Evolutionary conservation across 805 yeast species (phyloP), one percentile per base, ranked within the genome.

Genomic region (Tetrapisispora fleetii): DNA sequence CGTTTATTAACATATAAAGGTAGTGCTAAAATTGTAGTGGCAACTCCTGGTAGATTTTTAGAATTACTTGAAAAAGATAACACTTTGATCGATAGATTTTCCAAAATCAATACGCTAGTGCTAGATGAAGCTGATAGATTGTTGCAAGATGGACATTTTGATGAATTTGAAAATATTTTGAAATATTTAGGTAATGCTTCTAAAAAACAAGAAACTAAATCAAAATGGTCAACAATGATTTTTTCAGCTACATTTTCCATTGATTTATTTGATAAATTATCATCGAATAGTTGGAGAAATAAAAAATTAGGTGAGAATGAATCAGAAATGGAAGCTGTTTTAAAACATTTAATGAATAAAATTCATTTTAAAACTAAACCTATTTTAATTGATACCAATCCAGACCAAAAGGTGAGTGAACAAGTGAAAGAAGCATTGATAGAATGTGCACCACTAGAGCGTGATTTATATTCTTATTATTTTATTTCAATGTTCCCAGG

Each of bases 81-180:
- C 37, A 59, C 59, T 1, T 45, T 74, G 44, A 62, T 75, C 14
- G 58, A 65, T 28, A 61, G 72, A 58, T 65, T 80, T 51, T 63
- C 72, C 18, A 59, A 68, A 24, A 62, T 77, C 19, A 75, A 78
- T 30, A 65, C 74, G 2, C 59, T 81, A 22, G 95, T 90, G 0
- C 71, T 91, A 32, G 99, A 93, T 72, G 99, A 93, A 66, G 99
- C 99, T 13, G 99, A 93, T 71, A 75, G 99, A 65, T 70, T 93
- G 53, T 73, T 93, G 46, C 96, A 91, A 66, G 96, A 90, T 60
- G 97, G 98, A 2, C 98, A 90, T 67, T 93, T 91, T 62, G 95
- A 87, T 51, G 99, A 93, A 64, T 77, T 93, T 54, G 95, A 84
- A 56, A 83, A 80, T 58, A 83, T 87, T 50, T 68, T 91, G 52